Percentiles rank a stretch among this genome's conserved stretches.
These are phyloP conservation scores for Suhomyces kunorum DNA, from an alignment of 1,139 yeast genomes.

Conservation along the genomic window DNA sequence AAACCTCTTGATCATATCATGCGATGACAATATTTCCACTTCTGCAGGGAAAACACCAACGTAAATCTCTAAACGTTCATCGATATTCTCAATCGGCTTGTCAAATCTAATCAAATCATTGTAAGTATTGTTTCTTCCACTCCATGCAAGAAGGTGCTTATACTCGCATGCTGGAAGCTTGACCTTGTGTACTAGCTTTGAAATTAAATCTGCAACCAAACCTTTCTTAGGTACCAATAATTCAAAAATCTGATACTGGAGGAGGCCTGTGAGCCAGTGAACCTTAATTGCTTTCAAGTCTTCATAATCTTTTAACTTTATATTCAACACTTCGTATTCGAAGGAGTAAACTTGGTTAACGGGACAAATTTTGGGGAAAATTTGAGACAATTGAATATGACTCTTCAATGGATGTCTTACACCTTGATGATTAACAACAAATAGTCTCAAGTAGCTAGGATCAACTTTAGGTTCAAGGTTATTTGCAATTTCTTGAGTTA, in stretches of 20 bases:
- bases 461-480: conserved; percentile 50
- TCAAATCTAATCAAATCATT: conserved; percentile 41
- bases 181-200: conserved; percentile 56
- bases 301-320: conserved; percentile 76
- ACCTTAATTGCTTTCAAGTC: conserved; percentile 65
- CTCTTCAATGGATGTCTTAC: conserved; percentile 52
- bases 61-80: conserved; percentile 39
- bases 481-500: conserved; percentile 61
- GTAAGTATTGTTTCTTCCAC: conserved; percentile 47
- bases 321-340: conserved; percentile 75
- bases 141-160: conserved; percentile 60
- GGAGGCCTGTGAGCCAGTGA: conserved; percentile 61
- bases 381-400: conserved; percentile 40
- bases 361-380: conserved; percentile 51
- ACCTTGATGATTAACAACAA: conserved; percentile 57
- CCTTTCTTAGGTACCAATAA: conserved; percentile 66
- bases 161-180: conserved; percentile 52
- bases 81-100: conserved; percentile 35
- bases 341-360: conserved; percentile 50
- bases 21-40: conserved; percentile 38
- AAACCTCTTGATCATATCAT: conserved; percentile 40
- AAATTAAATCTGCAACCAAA: conserved; percentile 56
- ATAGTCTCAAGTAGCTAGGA: conserved; percentile 65
- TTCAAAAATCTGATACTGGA: conserved; percentile 69
- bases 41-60: conserved; percentile 50